A percentile compares a stretch with the other conserved stretches of the same genome.
These are phyloP conservation scores for Acanthochlamys bracteata DNA, from an alignment of 106 monocot genomes.

Conservation along the genomic window DNA sequence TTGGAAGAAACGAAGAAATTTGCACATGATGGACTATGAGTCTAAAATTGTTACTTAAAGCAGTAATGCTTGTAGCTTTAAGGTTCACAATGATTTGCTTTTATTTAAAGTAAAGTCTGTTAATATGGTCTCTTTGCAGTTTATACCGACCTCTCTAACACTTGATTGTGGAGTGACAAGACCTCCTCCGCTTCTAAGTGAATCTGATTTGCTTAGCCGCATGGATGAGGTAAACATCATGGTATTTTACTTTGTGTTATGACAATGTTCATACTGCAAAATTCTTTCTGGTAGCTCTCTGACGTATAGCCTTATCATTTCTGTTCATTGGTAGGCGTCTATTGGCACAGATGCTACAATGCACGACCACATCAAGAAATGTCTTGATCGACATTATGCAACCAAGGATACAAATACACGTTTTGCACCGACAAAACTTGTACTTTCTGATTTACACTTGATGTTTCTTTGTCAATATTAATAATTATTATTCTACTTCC, in stretches of 20 bases:
- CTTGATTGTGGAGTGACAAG: slow-evolving; percentile 92
- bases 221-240: slow-evolving; percentile 74
- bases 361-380: slow-evolving; percentile 98
- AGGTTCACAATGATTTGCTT: not conserved
- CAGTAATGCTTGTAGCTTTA: not conserved
- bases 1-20: too few relatives aligned
- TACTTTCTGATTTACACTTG: slow-evolving; percentile 13
- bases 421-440: slow-evolving; percentile 96
- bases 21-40: too few relatives aligned
- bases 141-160: slow-evolving; percentile 80
- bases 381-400: slow-evolving; percentile 87
- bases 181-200: slow-evolving; percentile 96
- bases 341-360: slow-evolving; percentile 99
- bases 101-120: not conserved
- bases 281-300: too few relatives aligned
- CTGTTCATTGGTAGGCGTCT: slow-evolving; percentile 50
- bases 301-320: not conserved
- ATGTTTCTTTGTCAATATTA: too few relatives aligned
- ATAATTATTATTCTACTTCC: too few relatives aligned
- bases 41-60: not conserved
- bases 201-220: slow-evolving; percentile 91
- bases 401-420: slow-evolving; percentile 87
- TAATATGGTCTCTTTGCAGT: slow-evolving; percentile 50
- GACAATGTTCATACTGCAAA: too few relatives aligned
- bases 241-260: not conserved